Base-by-base conservation (phyloP, 108 stramenopile species). In the Cyclotella sp. region DNA sequence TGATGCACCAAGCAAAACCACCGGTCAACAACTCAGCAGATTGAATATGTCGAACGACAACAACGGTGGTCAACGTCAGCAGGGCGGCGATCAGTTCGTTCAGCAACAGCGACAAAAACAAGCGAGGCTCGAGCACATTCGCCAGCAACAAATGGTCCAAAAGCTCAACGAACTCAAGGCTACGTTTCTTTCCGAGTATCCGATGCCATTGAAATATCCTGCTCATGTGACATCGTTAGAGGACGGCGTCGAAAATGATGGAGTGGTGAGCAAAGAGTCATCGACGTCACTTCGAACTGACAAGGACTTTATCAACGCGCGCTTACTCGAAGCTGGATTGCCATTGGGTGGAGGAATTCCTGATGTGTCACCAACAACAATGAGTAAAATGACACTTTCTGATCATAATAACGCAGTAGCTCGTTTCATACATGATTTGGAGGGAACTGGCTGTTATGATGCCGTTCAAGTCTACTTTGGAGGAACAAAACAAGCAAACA, bases 321-420 rank as follows among this genome's bases (percentile, higher is more conserved):
- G 92, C 19, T 68, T 93, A 16, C 57, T 89, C n/a, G 92, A 93
- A 42, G 82, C 86, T 61, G 92, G 89, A 55, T 54, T 93, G 76
- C 70, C 87, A 14, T 79, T 93, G 69, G 86, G 86, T 21, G 83
- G 85, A 55, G 43, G 77, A 18, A 75, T 81, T 63, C 62, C 65
- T 16, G 28, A 72, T 3, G 75, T 76, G 15, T 59, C 80, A 70
- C 16, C 66, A 24, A 63, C 55, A n/a, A 18, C 81, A 30, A 44
- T 53, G 14, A 55, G 51, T 18, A 28, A 72, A 57, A 30, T 82
- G 45, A 87, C 88, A 39, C 55, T 79, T 21, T 79, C 73, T 12
- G 76, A 63, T 10, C 79, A 80, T 41, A 42, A 42, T 27, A 42
- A 29, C 24, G 53, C 72, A 34, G 18, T 83, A 9, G 65, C 76